Conservation (phyloP, 345 rosid species). For the Eucalyptus pauciflora region DNA sequence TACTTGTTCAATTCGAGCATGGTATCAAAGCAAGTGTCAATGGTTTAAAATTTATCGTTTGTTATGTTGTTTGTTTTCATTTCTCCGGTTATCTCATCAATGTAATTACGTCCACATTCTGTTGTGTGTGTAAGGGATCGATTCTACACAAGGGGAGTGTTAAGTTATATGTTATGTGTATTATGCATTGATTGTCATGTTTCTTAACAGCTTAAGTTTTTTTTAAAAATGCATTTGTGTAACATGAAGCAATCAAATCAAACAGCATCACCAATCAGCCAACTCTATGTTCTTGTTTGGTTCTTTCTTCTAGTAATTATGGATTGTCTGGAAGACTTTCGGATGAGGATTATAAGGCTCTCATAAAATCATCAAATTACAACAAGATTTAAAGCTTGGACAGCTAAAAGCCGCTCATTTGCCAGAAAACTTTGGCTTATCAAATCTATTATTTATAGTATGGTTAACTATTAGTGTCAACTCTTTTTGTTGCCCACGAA, state of each 20-base stretch:
- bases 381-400: background rate
- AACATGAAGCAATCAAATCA: background rate
- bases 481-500: background rate
- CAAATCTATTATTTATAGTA: fast-evolving
- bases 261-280: background rate
- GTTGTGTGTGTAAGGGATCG: too few species aligned
- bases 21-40: background rate
- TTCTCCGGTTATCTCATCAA: too few species aligned
- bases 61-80: too few species aligned
- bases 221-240: background rate
- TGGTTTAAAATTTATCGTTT: too few species aligned
- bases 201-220: background rate
- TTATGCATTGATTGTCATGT: background rate
- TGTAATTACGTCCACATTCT: fast-evolving
- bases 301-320: too few species aligned
- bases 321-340: too few species aligned
- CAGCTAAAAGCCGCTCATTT: fast-evolving
- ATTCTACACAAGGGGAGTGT: fast-evolving
- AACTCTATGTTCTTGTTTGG: too few species aligned
- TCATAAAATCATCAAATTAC: background rate
- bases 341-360: fast-evolving
- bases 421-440: background rate
- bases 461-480: background rate
- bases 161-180: too few species aligned
- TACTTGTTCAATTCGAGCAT: too few species aligned